Evolutionary conservation across 352 stramenopile species (phyloP), one percentile per base, ranked within the genome.

Genomic region (Blastocystis sp.): DNA sequence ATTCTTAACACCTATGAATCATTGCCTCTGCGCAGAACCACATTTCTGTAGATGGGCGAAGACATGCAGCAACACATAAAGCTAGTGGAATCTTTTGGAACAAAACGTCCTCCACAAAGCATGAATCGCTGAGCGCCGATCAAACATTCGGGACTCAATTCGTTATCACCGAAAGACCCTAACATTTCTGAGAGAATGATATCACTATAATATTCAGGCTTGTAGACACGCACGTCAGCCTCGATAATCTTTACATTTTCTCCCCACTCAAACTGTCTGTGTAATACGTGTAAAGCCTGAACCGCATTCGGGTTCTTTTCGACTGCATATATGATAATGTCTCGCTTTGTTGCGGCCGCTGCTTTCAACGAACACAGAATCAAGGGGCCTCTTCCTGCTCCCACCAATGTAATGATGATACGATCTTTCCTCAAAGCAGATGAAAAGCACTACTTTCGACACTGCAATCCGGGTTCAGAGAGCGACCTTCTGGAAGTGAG

Each of bases 301-400:
- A 99, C 93, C 5, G 97, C 97, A 79, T 98, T 98, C 7, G 96
- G 95, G 92, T 99, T 99, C 92, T 99, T 99, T 92, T 99, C 97
- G 20, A 99, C 94, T 0, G 96, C 97, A 75, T 96, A 97, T 79
- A 98, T 95, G 16, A 93, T 91, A 16, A 95, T 95, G 68, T 91
- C 92, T 2, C 93, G 92, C n/a, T 94, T 93, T 8, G 93, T 92
- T 0, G 91, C 73, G 30, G 90, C 91, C 1, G 93, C 92, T 0
- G 95, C 96, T 50, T 92, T 92, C 50, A 98, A 90, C 9, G 94
- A 92, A 20, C 94, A 94, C 3, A 93, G 93, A 3, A 99, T 96
- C 11, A 99, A 92, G 2, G 97, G 97, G 13, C 97, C 97, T 24
- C 97, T 93, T 34, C 97, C 97, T 0, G 97, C 96, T 18, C 97